Evolutionary conservation across 768 basidiomycete genomes (phyloP).

Genomic region (Fomitopsis pulvina): DNA sequence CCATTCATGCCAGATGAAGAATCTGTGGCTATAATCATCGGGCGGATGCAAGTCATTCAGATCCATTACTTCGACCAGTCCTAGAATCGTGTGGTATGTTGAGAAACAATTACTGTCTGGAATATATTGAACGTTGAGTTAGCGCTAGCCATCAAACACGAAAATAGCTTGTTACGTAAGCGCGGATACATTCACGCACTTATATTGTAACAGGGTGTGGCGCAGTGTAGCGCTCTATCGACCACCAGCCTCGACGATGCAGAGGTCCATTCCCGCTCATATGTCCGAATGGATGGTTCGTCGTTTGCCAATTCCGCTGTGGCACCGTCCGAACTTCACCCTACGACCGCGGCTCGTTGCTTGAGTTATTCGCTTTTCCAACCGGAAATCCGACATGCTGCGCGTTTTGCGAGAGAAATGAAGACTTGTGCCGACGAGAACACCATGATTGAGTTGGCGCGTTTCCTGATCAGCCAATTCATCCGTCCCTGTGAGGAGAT

Average conservation of each 20-base stretch:
- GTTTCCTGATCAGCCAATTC: background rate
- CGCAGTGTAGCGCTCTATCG: too few species aligned
- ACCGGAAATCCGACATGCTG: background rate
- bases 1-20: constrained; percentile 92
- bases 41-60: constrained; percentile 64
- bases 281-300: too few species aligned
- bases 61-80: constrained; percentile 34
- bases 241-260: too few species aligned
- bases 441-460: background rate
- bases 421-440: background rate
- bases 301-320: background rate
- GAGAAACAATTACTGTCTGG: too few species aligned
- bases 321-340: background rate
- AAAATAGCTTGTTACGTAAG: too few species aligned
- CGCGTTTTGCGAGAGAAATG: background rate
- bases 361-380: background rate
- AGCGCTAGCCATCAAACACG: too few species aligned
- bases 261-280: too few species aligned
- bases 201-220: too few species aligned
- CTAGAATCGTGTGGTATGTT: background rate
- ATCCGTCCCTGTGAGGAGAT: background rate
- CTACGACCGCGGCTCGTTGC: background rate
- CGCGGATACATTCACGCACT: too few species aligned
- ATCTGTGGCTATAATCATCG: constrained; percentile 76
- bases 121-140: too few species aligned